Evolutionary conservation across 257 asterid species (phyloP), one percentile per base, ranked within the genome.

Genomic region (Euphrasia confusa): DNA sequence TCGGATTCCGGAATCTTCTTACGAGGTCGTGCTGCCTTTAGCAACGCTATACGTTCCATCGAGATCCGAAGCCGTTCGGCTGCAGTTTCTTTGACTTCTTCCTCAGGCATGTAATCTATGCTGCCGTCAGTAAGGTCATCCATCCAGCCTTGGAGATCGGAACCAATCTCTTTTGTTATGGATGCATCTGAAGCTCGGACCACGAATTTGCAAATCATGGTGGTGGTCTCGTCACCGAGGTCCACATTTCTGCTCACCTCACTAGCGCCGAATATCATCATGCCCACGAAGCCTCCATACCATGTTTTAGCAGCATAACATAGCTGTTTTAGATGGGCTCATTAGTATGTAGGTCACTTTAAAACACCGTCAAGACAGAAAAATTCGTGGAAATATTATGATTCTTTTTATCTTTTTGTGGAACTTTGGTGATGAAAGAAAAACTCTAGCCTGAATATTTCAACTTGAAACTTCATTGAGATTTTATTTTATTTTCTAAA

Each of bases 221-320:
- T 89, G 54, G 97, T 86, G 27, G 97, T 89, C 61, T 89, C 97
- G 12, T 89, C 97, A 6, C 97, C 95, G 45, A 89, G 86, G 80
- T 86, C 95, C 35, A 89, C 91, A 3, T 89, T 89, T 79, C 95
- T 73, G 75, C 97, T 89, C 61, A 89, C 97, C 76, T 89, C 97
- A 60, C 95, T 89, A 11, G 97, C 82, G 13, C 95, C 97, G 60
- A 86, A 89, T 11, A 89, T 81, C 97, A 89, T 89, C 97, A 89
- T 79, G 26, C 97, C 97, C 27, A 89, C 69, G 66, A 86, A 89
- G 48, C 95, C 97, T 60, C 97, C 89, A 10, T 82, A 79, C 95
- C 94, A 89, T 2, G 97, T 86, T 80, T 84, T 89, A 61, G 97
- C 95, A 66, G 97, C 97, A 60, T 86, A 89, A 74, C 97, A 89